Evolutionary conservation across 2,329 filamentous ascomycete genomes (phyloP), one percentile per base, ranked within the genome.

Genomic region (Fusarium kyushuense): DNA sequence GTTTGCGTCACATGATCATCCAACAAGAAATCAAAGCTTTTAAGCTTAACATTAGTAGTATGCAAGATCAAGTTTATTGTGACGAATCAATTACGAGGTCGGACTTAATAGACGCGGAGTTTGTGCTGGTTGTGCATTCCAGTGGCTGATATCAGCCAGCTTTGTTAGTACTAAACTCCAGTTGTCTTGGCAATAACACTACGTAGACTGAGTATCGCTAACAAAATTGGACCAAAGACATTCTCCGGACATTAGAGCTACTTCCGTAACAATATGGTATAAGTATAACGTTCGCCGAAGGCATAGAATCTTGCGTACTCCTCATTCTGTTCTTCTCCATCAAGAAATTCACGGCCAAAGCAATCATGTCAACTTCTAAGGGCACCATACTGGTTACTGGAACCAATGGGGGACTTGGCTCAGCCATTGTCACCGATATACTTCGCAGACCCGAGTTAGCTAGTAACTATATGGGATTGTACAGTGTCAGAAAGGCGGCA

Each of bases 381-480:
- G 77, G 79, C 55, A 73, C 76, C 3, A 75, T 81, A 27, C 38
- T 81, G 3, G 61, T 81, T 12, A 82, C 80, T 6, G 80, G 79
- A 9, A 69, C 78, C 35, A 81, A 81, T 55, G 80, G 79, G 41
- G 77, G 78, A 21, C 74, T 82, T 29, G 79, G 79, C 10, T 76
- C 76, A 13, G 73, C 75, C 23, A 78, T 79, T 10, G 74, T 78
- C 12, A 45, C 61, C 6, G 67, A 74, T 10, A 74, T 81, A 30
- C 38, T 78, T 35, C 59, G 64, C 17, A 71, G 58, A 14, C 67
- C 75, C 1, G 67, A 76, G 6, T 59, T 80, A 13, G 76, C 78
- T 5, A 69, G 72, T 6, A 64, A 70, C 27, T 77, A 80, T 58
- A 72, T 74, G 6, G 77, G 78, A 10, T 47, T 82, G 3, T 82